phyloP scores from a whole-genome alignment of 768 basidiomycete genomes.

The Phaffia tasmanica region DNA sequence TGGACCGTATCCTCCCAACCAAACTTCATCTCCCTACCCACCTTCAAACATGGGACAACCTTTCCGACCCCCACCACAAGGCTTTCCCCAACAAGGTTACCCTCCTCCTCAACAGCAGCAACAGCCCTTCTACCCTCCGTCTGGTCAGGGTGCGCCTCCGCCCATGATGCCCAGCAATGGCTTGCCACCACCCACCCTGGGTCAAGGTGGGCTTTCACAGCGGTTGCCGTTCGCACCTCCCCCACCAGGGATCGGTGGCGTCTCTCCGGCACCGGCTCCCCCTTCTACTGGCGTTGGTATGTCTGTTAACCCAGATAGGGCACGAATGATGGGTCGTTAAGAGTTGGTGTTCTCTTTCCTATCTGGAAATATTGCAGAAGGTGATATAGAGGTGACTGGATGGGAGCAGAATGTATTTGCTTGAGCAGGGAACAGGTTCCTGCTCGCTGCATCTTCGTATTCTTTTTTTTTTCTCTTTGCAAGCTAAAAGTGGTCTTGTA shows the following conservation, averaged over 20 bases:
- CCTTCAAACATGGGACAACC: not conserved
- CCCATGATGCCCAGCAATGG: too few relatives aligned
- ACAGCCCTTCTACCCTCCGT: not conserved
- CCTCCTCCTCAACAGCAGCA: not conserved
- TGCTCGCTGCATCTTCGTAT: too few relatives aligned
- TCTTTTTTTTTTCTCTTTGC: too few relatives aligned
- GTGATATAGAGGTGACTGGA: too few relatives aligned
- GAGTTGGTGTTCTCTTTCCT: not conserved
- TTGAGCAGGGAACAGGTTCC: too few relatives aligned
- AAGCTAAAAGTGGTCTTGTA: too few relatives aligned
- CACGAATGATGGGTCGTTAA: not conserved
- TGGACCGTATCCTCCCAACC: not conserved
- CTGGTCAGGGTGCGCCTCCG: not conserved
- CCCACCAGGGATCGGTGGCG: too few relatives aligned
- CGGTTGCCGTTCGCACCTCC: too few relatives aligned
- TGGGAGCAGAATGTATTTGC: too few relatives aligned
- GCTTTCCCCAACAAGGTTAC: too few relatives aligned
- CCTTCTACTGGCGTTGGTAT: not conserved
- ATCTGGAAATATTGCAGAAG: not conserved
- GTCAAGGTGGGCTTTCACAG: too few relatives aligned
- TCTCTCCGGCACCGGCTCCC: not conserved
- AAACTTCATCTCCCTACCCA: not conserved
- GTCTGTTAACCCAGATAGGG: not conserved
- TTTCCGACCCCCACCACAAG: conserved; percentile 5
- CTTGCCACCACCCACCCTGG: too few relatives aligned